Conservation (phyloP, 2,329 filamentous ascomycete genomes). For the Kalmusia sp. region DNA sequence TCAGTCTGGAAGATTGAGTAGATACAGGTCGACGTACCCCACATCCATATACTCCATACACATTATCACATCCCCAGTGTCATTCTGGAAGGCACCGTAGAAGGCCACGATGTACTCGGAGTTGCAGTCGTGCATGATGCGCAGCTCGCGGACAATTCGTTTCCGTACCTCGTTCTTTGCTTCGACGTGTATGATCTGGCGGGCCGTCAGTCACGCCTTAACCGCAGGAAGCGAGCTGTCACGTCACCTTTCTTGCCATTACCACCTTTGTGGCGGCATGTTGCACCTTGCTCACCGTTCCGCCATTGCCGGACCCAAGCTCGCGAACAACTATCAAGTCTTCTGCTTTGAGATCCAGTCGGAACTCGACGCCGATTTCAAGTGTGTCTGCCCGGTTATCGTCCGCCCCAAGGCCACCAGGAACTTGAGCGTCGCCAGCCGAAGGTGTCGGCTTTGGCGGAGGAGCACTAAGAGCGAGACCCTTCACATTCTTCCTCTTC, state of each 20-base stretch:
- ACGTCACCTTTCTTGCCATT: conserved; percentile 92
- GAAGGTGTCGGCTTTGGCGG: conserved; percentile 75
- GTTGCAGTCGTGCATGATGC: conserved; percentile 98
- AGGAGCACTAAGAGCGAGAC: conserved; percentile 83
- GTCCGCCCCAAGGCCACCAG: conserved; percentile 65
- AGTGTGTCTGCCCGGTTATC: conserved; percentile 73
- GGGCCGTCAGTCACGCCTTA: conserved; percentile 10
- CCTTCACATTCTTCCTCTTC: conserved; percentile 99
- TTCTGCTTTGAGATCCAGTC: conserved; percentile 87
- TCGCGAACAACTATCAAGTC: conserved; percentile 94
- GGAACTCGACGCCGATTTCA: conserved; percentile 98
- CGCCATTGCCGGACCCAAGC: conserved; percentile 93
- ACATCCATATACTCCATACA: conserved; percentile 99
- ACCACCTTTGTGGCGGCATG: conserved; percentile 93
- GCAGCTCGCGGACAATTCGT: conserved; percentile 93
- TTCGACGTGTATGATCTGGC: conserved; percentile 94
- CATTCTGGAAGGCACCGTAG: conserved; percentile 96
- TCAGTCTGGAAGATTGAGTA: conserved; percentile 18
- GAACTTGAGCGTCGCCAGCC: conserved; percentile 71
- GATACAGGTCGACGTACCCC: conserved; percentile 70
- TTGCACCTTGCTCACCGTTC: conserved; percentile 97
- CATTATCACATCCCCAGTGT: conserved; percentile 97
- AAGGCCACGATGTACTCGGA: conserved; percentile 97
- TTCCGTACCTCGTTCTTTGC: conserved; percentile 97
- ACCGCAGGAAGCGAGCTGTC: neutral